phyloP scores from a whole-genome alignment of 1,284 basidiomycete species.

The Cutaneotrichosporon curvatum region DNA sequence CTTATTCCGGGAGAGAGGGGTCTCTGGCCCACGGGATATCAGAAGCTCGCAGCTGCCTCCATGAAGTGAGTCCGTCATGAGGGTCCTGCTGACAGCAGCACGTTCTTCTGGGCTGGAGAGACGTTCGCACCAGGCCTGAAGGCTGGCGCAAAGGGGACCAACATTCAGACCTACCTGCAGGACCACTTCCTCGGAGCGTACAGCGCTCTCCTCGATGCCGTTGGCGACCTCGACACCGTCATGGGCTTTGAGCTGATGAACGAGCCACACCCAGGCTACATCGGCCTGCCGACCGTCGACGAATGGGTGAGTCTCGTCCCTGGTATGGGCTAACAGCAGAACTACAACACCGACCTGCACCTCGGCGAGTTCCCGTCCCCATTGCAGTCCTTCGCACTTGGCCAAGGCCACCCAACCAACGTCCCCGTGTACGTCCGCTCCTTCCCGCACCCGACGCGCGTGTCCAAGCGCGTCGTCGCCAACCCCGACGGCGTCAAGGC shows the following conservation, averaged over 20 bases:
- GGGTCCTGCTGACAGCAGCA: constrained; percentile 39
- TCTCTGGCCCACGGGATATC: constrained; percentile 76
- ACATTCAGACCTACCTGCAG: constrained; percentile 79
- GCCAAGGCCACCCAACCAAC: constrained; percentile 64
- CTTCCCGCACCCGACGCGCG: constrained; percentile 73
- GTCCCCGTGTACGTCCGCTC: constrained; percentile 70
- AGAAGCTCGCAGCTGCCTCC: constrained; percentile 77
- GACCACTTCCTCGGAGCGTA: constrained; percentile 72
- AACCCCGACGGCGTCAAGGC: constrained; percentile 53
- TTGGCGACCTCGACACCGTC: constrained; percentile 70
- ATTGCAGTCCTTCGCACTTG: constrained; percentile 75
- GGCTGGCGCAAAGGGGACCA: constrained; percentile 53
- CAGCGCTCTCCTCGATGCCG: constrained; percentile 58
- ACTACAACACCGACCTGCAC: constrained; percentile 92
- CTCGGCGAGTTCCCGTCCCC: constrained; percentile 73
- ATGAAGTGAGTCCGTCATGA: constrained; percentile 62
- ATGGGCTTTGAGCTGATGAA: constrained; percentile 95
- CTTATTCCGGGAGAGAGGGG: constrained; percentile 56
- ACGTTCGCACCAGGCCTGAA: constrained; percentile 69
- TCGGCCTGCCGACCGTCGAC: constrained; percentile 73
- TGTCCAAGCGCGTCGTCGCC: constrained; percentile 44
- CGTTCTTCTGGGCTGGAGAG: constrained; percentile 84
- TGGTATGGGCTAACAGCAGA: constrained; percentile 18
- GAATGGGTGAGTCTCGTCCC: constrained; percentile 52
- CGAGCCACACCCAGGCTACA: constrained; percentile 90